A percentile compares a stretch with the other conserved stretches of the same genome.
These are phyloP conservation scores for Hyphopichia khmerensis DNA, from an alignment of 1,139 yeast species.

Conservation along the genomic window DNA sequence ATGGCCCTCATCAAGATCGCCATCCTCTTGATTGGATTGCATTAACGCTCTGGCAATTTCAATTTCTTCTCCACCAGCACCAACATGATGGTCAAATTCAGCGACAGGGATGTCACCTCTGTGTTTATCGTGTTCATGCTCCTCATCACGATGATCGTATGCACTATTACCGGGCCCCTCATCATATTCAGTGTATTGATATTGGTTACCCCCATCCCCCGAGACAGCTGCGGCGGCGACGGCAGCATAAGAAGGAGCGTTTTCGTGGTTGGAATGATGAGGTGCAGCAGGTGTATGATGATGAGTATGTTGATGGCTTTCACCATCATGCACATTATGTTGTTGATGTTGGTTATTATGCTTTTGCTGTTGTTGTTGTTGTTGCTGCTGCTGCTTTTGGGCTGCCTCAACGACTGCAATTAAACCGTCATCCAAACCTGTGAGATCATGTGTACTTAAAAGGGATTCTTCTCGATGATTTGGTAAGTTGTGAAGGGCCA, in stretches of 20 bases:
- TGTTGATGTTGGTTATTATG: slow-evolving; percentile 6
- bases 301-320: background rate
- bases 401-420: slow-evolving; percentile 72
- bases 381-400: slow-evolving; percentile 38
- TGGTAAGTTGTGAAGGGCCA: slow-evolving; percentile 32
- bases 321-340: background rate
- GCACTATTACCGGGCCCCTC: slow-evolving; percentile 13
- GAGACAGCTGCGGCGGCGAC: slow-evolving; percentile 43
- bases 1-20: slow-evolving; percentile 4
- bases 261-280: slow-evolving; percentile 11
- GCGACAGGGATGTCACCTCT: slow-evolving; percentile 38
- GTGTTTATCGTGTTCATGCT: slow-evolving; percentile 11
- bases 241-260: slow-evolving; percentile 32
- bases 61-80: slow-evolving; percentile 54
- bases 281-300: background rate
- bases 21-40: slow-evolving; percentile 44
- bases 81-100: slow-evolving; percentile 51
- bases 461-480: slow-evolving; percentile 26
- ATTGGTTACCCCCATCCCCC: slow-evolving; percentile 18
- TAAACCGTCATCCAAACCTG: slow-evolving; percentile 51
- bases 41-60: slow-evolving; percentile 68
- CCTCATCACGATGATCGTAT: slow-evolving; percentile 3
- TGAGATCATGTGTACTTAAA: slow-evolving; percentile 36
- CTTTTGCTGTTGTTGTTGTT: slow-evolving; percentile 13
- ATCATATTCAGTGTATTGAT: slow-evolving; percentile 23